A percentile compares a stretch with the other conserved stretches of the same genome.
phyloP scores from a whole-genome alignment of 2,329 filamentous ascomycete species.

The Beauveria sp. region DNA sequence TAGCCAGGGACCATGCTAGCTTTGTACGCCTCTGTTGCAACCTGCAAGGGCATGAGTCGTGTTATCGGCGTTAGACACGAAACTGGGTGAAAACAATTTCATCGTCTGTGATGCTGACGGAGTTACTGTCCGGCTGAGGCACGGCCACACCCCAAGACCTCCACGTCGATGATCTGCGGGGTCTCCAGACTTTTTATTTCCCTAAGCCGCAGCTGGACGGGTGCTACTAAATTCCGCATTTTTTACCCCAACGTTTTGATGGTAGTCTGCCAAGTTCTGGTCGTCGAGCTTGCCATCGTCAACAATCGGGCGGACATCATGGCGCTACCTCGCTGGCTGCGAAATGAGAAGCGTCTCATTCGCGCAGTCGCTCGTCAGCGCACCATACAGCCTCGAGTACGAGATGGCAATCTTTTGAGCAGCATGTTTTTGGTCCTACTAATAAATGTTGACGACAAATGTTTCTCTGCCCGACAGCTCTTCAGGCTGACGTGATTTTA shows the following conservation, averaged over 20 bases:
- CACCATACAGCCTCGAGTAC: too few species aligned
- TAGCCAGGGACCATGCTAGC: background rate
- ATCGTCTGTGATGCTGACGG: too few species aligned
- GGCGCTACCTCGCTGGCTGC: background rate
- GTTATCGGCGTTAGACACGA: background rate
- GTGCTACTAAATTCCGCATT: background rate
- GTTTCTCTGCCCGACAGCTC: too few species aligned
- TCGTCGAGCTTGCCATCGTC: background rate
- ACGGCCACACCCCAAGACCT: background rate
- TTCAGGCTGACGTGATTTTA: too few species aligned
- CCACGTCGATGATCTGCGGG: conserved; percentile 6
- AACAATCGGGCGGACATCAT: background rate
- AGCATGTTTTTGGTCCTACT: too few species aligned
- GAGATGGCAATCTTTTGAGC: too few species aligned
- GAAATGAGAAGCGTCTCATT: background rate
- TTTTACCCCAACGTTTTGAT: background rate
- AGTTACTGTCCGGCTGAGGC: too few species aligned
- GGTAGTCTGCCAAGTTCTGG: background rate
- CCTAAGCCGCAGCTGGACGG: background rate
- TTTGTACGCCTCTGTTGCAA: too few species aligned
- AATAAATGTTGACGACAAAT: too few species aligned
- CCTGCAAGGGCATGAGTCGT: background rate
- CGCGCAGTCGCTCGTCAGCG: background rate
- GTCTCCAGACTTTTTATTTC: conserved; percentile 1
- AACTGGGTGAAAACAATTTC: background rate